Evolutionary conservation across 2,329 filamentous ascomycete genomes (phyloP).

Genomic region (Ceratocystis cacaofunesta): DNA sequence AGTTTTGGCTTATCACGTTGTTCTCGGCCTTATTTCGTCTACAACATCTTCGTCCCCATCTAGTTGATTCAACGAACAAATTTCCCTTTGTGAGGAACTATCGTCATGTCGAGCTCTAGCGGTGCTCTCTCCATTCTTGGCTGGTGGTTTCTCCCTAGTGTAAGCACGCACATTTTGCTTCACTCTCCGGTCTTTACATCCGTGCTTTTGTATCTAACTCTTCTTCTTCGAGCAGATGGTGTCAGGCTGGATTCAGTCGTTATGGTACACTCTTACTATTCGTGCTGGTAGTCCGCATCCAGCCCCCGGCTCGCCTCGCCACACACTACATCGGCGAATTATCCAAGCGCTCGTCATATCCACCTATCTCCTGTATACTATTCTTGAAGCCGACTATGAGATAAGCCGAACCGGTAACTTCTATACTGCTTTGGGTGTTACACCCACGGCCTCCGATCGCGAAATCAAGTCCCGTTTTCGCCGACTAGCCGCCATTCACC

Average conservation of each 20-base stretch:
- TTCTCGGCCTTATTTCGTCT: background rate
- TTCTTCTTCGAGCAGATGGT: constrained; percentile 42
- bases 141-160: constrained; percentile 36
- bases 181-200: background rate
- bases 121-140: constrained; percentile 32
- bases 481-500: constrained; percentile 52
- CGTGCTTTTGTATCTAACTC: constrained; percentile 16
- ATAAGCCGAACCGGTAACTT: constrained; percentile 58
- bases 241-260: constrained; percentile 59
- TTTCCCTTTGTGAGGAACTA: background rate
- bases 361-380: constrained; percentile 75
- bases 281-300: constrained; percentile 77
- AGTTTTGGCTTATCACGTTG: background rate
- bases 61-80: background rate
- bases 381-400: constrained; percentile 81
- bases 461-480: constrained; percentile 76
- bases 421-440: constrained; percentile 62
- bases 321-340: constrained; percentile 57
- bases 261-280: constrained; percentile 80
- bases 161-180: constrained; percentile 21
- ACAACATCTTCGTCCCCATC: background rate
- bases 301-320: constrained; percentile 51
- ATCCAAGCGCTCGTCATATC: constrained; percentile 75
- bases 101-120: constrained; percentile 25
- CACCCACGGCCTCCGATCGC: constrained; percentile 52